phyloP scores from a whole-genome alignment of 2,329 filamentous ascomycete genomes.

The Bimuria novae-zelandiae region DNA sequence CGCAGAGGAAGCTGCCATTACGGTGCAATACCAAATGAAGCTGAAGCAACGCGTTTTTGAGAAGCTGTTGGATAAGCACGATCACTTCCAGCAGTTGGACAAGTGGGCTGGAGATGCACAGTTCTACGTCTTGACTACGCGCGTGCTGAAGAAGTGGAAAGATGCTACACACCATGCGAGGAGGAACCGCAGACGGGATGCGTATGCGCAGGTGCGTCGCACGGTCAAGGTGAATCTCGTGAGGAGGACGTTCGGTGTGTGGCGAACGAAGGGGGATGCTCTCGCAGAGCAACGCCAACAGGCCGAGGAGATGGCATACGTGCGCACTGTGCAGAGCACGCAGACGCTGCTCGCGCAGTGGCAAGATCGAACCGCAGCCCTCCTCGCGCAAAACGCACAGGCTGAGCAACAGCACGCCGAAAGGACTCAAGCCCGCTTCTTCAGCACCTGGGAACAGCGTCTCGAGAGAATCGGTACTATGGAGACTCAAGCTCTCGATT shows the following conservation, averaged over 20 bases:
- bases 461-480: conserved; percentile 31
- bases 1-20: conserved; percentile 42
- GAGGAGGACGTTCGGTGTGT: conserved; percentile 43
- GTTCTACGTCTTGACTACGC: conserved; percentile 60
- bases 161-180: conserved; percentile 55
- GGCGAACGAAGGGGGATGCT: conserved; percentile 37
- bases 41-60: conserved; percentile 45
- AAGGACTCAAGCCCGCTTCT: conserved; percentile 37
- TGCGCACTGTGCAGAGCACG: conserved; percentile 26
- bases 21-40: conserved; percentile 49
- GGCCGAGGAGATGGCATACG: conserved; percentile 35
- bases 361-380: conserved; percentile 45
- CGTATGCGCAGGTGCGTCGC: conserved; percentile 59
- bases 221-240: conserved; percentile 60
- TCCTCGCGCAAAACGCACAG: conserved; percentile 25
- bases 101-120: conserved; percentile 60
- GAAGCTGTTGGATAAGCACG: conserved; percentile 41
- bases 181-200: conserved; percentile 58
- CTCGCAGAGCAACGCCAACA: conserved; percentile 31
- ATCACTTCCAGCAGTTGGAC: conserved; percentile 54
- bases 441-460: conserved; percentile 35
- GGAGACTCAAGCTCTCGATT: conserved; percentile 50
- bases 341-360: conserved; percentile 49
- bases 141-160: conserved; percentile 57
- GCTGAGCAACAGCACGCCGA: conserved; percentile 28